Base-by-base conservation (phyloP, 2,329 filamentous ascomycete species). In the Cryphonectria carpinicola region DNA sequence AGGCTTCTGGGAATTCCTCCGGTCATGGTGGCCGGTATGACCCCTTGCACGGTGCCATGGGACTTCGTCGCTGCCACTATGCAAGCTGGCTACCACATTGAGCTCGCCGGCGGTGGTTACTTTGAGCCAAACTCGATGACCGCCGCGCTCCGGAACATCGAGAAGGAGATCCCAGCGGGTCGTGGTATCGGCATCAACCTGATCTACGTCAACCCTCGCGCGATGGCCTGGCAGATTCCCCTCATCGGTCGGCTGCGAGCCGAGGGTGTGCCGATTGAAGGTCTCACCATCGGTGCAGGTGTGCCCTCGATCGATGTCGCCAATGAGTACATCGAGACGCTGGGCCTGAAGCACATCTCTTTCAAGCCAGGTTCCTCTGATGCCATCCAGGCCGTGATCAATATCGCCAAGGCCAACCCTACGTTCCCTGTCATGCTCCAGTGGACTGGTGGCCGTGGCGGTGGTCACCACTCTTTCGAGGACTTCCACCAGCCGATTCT, bases 291-390 rank as follows among this genome's bases (percentile, higher is more conserved):
- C 74, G 95, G 95, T 78, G 95, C 94, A 25, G 95, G 95, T 84
- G 94, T 98, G 11, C 95, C 95, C 6, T 97, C 95, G 0, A 93
- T 97, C 70, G 95, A 97, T 79, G 93, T 97, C 71, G 94, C 94
- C 32, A 92, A 96, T 77, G 93, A 97, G 79, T 98, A 97, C 82
- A 97, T 98, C 75, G 89, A 95, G 82, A 98, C 95, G 0, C 87
- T 98, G 17, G 94, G 94, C 17, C 87, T 98, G 72, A 97, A 97
- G 85, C 94, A 97, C 81, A 97, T 98, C 75, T 87, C 91, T 39
- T 97, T 98, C 88, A 98, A 98, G 86, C 95, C 95, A 41, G 94
- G 95, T 72, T 97, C 94, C 22, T 87, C 92, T 65, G 93, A 97
- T 73, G 93, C 92, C 3, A 97, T 98, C 73, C 93, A 97, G 80